Evolutionary conservation across 495 filamentous ascomycete species (phyloP).

Genomic region (Aspergillus haitiensis): DNA sequence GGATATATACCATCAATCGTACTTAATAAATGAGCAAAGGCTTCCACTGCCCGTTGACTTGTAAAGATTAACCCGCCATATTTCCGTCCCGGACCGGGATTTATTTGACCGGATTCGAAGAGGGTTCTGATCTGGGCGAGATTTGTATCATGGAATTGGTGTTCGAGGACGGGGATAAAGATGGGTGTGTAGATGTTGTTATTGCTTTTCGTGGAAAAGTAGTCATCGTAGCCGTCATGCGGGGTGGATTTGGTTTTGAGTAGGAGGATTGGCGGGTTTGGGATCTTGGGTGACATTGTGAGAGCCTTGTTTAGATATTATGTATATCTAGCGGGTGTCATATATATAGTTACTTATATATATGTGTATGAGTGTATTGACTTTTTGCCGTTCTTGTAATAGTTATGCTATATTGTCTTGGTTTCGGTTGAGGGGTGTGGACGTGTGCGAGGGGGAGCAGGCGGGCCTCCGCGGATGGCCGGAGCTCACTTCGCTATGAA

Average conservation of each 20-base stretch:
- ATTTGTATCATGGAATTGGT: constrained; percentile 56
- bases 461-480: no score
- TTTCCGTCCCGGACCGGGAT: constrained; percentile 24
- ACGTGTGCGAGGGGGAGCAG: neutral
- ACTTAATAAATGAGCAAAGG: constrained; percentile 67
- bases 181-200: constrained; percentile 46
- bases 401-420: no score
- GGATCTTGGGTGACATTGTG: constrained; percentile 2
- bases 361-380: no score
- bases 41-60: constrained; percentile 90
- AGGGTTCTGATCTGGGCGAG: constrained; percentile 44
- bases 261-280: constrained; percentile 56
- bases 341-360: no score
- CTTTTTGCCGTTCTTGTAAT: no score
- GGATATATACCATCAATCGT: constrained; percentile 43
- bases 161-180: constrained; percentile 85
- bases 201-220: constrained; percentile 51
- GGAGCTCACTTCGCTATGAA: no score
- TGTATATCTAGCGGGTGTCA: no score
- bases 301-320: neutral
- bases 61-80: constrained; percentile 93
- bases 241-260: constrained; percentile 85
- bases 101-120: constrained; percentile 37
- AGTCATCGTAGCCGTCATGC: constrained; percentile 74
- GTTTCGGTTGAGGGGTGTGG: no score